phyloP scores from a whole-genome alignment of 768 basidiomycete genomes.

The Boletus rex-veris region DNA sequence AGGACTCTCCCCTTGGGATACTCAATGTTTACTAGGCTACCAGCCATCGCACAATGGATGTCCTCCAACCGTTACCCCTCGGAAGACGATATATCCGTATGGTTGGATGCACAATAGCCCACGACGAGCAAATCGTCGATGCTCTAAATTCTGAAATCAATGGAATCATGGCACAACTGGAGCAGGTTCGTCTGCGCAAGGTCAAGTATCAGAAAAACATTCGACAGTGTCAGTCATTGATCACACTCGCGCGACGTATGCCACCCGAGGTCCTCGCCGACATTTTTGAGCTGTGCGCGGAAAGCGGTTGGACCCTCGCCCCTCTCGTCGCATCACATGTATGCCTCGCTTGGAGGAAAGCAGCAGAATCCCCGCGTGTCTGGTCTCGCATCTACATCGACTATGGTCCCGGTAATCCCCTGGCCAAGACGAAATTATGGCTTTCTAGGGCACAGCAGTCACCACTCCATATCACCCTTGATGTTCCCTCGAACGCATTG shows the following conservation, averaged over 20 bases:
- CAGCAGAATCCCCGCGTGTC: slow-evolving; percentile 46
- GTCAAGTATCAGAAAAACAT: slow-evolving; percentile 42
- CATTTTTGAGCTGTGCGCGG: slow-evolving; percentile 52
- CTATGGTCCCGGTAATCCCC: slow-evolving; percentile 40
- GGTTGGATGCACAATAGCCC: slow-evolving; percentile 21
- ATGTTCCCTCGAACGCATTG: slow-evolving; percentile 31
- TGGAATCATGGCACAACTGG: slow-evolving; percentile 36
- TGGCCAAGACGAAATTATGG: slow-evolving; percentile 46
- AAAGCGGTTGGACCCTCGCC: slow-evolving; percentile 49
- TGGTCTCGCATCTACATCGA: slow-evolving; percentile 59
- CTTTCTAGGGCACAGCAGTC: slow-evolving; percentile 44
- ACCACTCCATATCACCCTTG: slow-evolving; percentile 45
- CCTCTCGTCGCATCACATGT: slow-evolving; percentile 57
- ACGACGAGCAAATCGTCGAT: slow-evolving; percentile 41
- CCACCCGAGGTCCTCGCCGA: slow-evolving; percentile 52
- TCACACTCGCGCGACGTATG: slow-evolving; percentile 54
- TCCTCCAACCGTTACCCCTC: slow-evolving; percentile 18
- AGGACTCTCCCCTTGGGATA: neutral
- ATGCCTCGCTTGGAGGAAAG: slow-evolving; percentile 57
- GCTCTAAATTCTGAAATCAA: slow-evolving; percentile 44
- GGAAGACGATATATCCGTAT: slow-evolving; percentile 20
- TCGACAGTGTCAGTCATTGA: slow-evolving; percentile 41
- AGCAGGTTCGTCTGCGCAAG: slow-evolving; percentile 42
- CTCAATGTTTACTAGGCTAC: slow-evolving; percentile 7
- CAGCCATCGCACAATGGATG: slow-evolving; percentile 12